Base-by-base conservation (phyloP, 1,284 basidiomycete species). In the Boletus sp. region DNA sequence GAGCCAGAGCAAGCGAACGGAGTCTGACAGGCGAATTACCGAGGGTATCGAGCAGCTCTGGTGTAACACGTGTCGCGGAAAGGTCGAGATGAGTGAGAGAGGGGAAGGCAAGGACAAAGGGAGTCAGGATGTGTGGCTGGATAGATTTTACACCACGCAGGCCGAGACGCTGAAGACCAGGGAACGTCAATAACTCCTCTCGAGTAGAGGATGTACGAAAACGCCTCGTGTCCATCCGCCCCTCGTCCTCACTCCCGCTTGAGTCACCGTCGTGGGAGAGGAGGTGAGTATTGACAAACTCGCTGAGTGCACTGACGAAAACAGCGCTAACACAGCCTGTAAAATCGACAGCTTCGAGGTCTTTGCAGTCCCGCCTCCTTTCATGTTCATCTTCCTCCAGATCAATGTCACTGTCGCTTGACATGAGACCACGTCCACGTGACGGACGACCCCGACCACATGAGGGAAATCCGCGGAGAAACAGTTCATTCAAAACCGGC, bases 291-390 rank as follows among this genome's bases (percentile, higher is more conserved):
- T 80, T 75, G 52, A 93, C 91, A 62, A 97, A 94, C 49, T 90
- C 84, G 30, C 79, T 76, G 57, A 96, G 78, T 0, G 89, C 91
- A 54, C 84, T 81, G 49, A 89, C 84, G 60, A 97, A 97, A 6
- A 88, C 84, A 16, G 81, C 80, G 61, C 91, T 94, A 62, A 97
- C 88, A 66, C 95, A 98, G 56, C 94, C 94, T 17, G 94, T 97
- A 44, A 98, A 71, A 65, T 99, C 95, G 30, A 96, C 75, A 2
- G 94, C 92, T 65, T 94, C 84, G 6, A 99, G 74, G 45, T 91
- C 83, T 52, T 76, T 81, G 73, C 84, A 92, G 48, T 91, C 87
- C 40, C 79, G 67, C 58, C 87, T 75, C 59, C 91, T 72, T 47
- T 90, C 85, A 42, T 76, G 73, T 52, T 88, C 84, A 49, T 89